These are phyloP conservation scores for Penicillium turbatum DNA, from an alignment of 495 filamentous ascomycete genomes.

Conservation along the genomic window DNA sequence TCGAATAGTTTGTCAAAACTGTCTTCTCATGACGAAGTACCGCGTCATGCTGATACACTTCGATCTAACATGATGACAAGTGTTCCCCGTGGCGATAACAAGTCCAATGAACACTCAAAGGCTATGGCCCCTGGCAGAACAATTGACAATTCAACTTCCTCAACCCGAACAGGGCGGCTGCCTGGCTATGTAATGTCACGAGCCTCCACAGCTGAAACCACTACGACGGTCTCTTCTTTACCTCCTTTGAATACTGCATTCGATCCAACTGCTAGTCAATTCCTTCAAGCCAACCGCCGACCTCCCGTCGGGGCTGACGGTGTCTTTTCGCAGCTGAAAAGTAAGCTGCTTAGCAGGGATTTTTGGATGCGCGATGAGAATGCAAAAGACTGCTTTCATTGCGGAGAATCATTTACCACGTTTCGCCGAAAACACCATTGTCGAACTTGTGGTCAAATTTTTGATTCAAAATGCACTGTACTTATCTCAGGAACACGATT, in stretches of 20 bases:
- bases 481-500: constrained; percentile 81
- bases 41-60: constrained; percentile 37
- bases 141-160: constrained; percentile 21
- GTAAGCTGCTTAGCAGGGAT: constrained; percentile 82
- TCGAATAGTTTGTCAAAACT: constrained; percentile 30
- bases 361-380: constrained; percentile 99
- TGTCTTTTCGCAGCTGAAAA: constrained; percentile 55
- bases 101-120: constrained; percentile 25
- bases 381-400: constrained; percentile 94
- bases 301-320: constrained; percentile 23
- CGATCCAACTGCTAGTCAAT: constrained; percentile 14
- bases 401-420: constrained; percentile 82
- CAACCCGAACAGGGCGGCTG: constrained; percentile 25
- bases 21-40: constrained; percentile 33
- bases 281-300: constrained; percentile 19
- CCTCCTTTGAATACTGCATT: constrained; percentile 33
- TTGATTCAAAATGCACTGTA: constrained; percentile 93
- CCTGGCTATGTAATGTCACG: constrained; percentile 36
- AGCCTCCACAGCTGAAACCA: constrained; percentile 32
- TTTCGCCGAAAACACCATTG: constrained; percentile 97
- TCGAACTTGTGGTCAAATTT: constrained; percentile 88
- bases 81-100: constrained; percentile 27
- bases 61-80: constrained; percentile 41
- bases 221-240: constrained; percentile 27
- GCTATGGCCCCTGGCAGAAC: constrained; percentile 13